These are phyloP conservation scores for Sordariomycetes sp. DNA, from an alignment of 2,329 filamentous ascomycete species.

Conservation along the genomic window DNA sequence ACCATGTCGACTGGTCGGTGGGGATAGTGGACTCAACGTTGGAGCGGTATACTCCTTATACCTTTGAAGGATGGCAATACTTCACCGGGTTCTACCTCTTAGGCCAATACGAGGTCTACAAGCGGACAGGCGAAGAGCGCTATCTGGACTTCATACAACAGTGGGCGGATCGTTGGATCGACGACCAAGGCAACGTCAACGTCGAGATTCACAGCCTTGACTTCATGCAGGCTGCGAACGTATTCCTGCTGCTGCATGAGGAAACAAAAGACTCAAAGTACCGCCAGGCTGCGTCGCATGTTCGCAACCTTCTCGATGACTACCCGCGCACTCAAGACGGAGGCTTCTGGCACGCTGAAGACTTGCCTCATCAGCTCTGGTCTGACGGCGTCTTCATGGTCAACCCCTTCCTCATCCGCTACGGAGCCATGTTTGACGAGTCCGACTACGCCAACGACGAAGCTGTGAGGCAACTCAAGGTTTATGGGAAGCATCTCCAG, in stretches of 20 bases:
- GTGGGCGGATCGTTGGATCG: constrained; percentile 5
- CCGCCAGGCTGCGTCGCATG: background rate
- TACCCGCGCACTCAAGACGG: constrained; percentile 4
- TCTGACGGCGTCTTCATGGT: constrained; percentile 5
- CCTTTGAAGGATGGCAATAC: constrained; percentile 3
- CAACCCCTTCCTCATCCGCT: constrained; percentile 5
- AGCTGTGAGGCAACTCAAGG: constrained; percentile 2
- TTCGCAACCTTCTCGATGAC: constrained; percentile 1
- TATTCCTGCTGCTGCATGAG: constrained; percentile 3
- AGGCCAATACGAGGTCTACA: constrained; percentile 5
- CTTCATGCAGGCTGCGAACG: constrained; percentile 4
- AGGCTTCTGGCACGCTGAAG: constrained; percentile 2
- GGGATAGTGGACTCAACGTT: constrained; percentile 5
- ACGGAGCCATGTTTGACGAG: constrained; percentile 3
- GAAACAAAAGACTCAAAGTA: constrained; percentile 5
- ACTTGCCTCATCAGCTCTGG: constrained; percentile 1
- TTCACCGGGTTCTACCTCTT: constrained; percentile 3
- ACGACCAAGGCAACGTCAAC: constrained; percentile 3
- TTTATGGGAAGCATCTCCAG: constrained; percentile 3
- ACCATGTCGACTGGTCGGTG: constrained; percentile 4
- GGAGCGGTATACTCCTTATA: constrained; percentile 1
- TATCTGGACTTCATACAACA: constrained; percentile 4
- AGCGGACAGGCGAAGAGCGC: constrained; percentile 3
- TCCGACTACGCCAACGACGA: constrained; percentile 7
- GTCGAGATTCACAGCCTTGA: constrained; percentile 3